Percentiles rank a stretch among this genome's conserved stretches.
These are phyloP conservation scores for Neofusicoccum umdonicola DNA, from an alignment of 2,329 filamentous ascomycete genomes.

Conservation along the genomic window DNA sequence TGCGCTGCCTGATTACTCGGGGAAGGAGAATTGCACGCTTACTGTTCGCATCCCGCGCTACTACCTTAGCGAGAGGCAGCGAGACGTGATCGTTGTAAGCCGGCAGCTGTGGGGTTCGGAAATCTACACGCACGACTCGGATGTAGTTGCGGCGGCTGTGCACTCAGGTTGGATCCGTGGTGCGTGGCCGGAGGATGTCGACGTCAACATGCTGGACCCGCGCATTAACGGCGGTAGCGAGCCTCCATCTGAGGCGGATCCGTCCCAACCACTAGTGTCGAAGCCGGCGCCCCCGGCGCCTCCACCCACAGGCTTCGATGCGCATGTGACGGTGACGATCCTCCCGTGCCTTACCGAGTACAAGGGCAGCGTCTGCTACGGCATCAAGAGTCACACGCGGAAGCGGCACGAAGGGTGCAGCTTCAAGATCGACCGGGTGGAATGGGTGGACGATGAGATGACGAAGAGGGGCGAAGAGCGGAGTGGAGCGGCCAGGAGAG, in stretches of 20 bases:
- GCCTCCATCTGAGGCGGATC: slow-evolving; percentile 35
- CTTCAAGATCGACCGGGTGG: slow-evolving; percentile 76
- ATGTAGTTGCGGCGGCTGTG: slow-evolving; percentile 87
- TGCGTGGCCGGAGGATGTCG: slow-evolving; percentile 78
- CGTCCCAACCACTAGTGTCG: slow-evolving; percentile 43
- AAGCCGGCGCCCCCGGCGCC: slow-evolving; percentile 55
- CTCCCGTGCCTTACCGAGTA: slow-evolving; percentile 79
- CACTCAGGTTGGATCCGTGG: slow-evolving; percentile 91
- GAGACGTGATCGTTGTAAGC: slow-evolving; percentile 80
- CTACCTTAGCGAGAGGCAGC: slow-evolving; percentile 66
- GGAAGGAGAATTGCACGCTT: slow-evolving; percentile 79
- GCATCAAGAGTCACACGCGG: slow-evolving; percentile 78
- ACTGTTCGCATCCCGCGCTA: slow-evolving; percentile 82
- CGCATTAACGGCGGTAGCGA: slow-evolving; percentile 47
- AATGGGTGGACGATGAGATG: slow-evolving; percentile 78
- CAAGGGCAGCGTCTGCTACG: slow-evolving; percentile 69
- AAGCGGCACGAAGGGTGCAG: slow-evolving; percentile 81
- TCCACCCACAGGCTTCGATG: slow-evolving; percentile 67
- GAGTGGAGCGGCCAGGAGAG: slow-evolving; percentile 36
- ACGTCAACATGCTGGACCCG: slow-evolving; percentile 63
- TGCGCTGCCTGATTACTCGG: slow-evolving; percentile 70
- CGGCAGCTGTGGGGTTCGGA: slow-evolving; percentile 89
- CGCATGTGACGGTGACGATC: slow-evolving; percentile 84
- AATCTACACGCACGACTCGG: slow-evolving; percentile 93
- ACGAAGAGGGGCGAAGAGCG: slow-evolving; percentile 38